Percentiles rank a stretch among this genome's conserved stretches.
Conservation (phyloP, 2,329 filamentous ascomycete genomes). For the Cytospora schulzeri region DNA sequence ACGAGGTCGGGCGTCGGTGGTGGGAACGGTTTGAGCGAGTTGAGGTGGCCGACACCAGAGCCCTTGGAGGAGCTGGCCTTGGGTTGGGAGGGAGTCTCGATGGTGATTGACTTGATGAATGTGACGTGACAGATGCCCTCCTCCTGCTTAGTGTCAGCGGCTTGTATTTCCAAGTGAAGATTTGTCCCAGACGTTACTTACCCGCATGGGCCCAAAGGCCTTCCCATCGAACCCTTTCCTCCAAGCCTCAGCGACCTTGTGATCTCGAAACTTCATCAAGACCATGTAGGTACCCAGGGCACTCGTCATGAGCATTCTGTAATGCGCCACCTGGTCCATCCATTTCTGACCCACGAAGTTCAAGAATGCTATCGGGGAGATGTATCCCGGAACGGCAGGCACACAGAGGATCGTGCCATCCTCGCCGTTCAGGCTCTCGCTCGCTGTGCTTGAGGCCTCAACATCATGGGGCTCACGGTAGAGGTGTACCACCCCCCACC, state of each 20-base stretch:
- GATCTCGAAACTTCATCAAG: slow-evolving; percentile 86
- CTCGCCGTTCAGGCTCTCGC: slow-evolving; percentile 36
- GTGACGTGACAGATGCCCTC: slow-evolving; percentile 88
- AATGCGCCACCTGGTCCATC: slow-evolving; percentile 84
- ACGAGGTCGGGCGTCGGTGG: slow-evolving; percentile 78
- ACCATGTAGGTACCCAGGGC: slow-evolving; percentile 92
- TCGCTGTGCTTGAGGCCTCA: slow-evolving; percentile 3
- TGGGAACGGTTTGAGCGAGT: slow-evolving; percentile 60
- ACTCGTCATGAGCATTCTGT: slow-evolving; percentile 89
- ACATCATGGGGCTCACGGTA: slow-evolving; percentile 83
- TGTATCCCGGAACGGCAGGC: slow-evolving; percentile 90
- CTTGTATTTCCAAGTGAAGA: slow-evolving; percentile 2
- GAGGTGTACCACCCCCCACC: slow-evolving; percentile 92
- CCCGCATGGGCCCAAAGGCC: slow-evolving; percentile 89
- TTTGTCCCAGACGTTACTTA: slow-evolving; percentile 42
- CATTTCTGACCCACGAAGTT: slow-evolving; percentile 90
- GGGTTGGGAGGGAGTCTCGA: slow-evolving; percentile 66
- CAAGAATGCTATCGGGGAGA: slow-evolving; percentile 86
- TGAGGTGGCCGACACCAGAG: slow-evolving; percentile 42
- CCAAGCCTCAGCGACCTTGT: slow-evolving; percentile 75
- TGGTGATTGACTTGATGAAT: slow-evolving; percentile 89
- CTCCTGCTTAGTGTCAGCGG: slow-evolving; percentile 54
- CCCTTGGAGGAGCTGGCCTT: slow-evolving; percentile 28
- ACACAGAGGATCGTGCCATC: slow-evolving; percentile 81
- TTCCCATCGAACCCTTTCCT: slow-evolving; percentile 88